Evolutionary conservation across 176 grass and related monocot genomes (phyloP).

Genomic region (Cymbopogon citratus): DNA sequence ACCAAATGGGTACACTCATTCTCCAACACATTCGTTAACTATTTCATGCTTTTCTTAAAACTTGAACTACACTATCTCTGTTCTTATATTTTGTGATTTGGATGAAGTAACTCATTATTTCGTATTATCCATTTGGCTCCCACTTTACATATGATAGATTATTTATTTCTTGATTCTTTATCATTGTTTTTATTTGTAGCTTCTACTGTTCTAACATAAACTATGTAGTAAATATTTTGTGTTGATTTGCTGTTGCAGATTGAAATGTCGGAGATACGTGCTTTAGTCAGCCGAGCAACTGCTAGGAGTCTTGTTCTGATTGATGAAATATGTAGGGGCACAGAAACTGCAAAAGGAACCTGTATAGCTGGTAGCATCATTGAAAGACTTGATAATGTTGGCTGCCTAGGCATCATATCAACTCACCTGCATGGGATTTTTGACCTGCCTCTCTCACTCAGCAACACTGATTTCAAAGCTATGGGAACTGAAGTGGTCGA

Average conservation of each 20-base stretch:
- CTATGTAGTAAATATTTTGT: not conserved
- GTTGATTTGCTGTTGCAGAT: conserved; percentile 51
- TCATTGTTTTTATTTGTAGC: not conserved
- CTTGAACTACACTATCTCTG: not conserved
- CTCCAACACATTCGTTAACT: not conserved
- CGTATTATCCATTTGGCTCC: not conserved
- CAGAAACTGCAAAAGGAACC: conserved; percentile 90
- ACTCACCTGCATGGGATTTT: conserved; percentile 92
- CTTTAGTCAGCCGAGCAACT: conserved; percentile 63
- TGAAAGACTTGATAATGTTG: conserved; percentile 74
- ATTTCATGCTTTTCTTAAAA: not conserved
- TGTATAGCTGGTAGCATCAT: conserved; percentile 96
- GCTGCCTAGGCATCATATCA: conserved; percentile 80
- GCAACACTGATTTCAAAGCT: conserved; percentile 65
- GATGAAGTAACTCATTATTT: not conserved
- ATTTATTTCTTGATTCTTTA: conserved; percentile 13
- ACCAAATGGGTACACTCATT: not conserved
- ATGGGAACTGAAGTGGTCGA: conserved; percentile 70
- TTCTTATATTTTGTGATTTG: conserved; percentile 18
- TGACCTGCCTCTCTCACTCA: conserved; percentile 63
- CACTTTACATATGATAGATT: not conserved
- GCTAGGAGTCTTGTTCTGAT: conserved; percentile 72
- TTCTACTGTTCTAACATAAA: not conserved
- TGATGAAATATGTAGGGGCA: conserved; percentile 95
- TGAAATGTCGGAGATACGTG: conserved; percentile 96